These are phyloP conservation scores for Tulasnella sp. DNA, from an alignment of 768 basidiomycete species.

Conservation along the genomic window DNA sequence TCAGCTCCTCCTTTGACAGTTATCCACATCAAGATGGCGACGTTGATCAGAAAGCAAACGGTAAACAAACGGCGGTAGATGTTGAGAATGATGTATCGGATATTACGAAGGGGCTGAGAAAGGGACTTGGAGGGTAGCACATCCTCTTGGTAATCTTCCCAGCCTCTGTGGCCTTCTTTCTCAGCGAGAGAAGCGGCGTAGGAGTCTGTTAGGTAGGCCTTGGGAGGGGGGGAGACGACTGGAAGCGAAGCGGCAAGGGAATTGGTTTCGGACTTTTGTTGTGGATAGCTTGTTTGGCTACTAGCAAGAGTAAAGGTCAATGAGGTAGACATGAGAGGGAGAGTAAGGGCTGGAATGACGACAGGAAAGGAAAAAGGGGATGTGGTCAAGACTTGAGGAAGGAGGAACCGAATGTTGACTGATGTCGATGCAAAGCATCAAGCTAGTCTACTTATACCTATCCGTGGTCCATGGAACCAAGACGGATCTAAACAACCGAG, in stretches of 20 bases:
- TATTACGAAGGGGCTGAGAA: constrained; percentile 22
- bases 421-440: too few relatives aligned
- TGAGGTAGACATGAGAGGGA: background rate
- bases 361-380: background rate
- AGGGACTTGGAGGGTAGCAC: constrained; percentile 36
- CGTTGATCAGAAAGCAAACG: constrained; percentile 39
- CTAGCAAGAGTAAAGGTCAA: background rate
- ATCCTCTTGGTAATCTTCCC: constrained; percentile 44
- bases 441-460: too few relatives aligned
- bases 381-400: background rate
- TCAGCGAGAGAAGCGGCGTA: background rate
- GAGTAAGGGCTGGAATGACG: background rate
- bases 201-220: background rate
- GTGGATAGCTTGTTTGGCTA: background rate
- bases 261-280: background rate
- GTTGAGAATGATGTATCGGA: constrained; percentile 43
- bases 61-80: constrained; percentile 46
- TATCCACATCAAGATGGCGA: constrained; percentile 33
- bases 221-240: background rate
- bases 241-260: background rate
- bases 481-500: background rate
- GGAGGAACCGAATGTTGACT: too few relatives aligned
- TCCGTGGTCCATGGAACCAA: too few relatives aligned
- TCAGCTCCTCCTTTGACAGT: background rate
- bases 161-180: constrained; percentile 17